Base-by-base conservation (phyloP, 495 filamentous ascomycete genomes). In the Hypoxylon perforatum region DNA sequence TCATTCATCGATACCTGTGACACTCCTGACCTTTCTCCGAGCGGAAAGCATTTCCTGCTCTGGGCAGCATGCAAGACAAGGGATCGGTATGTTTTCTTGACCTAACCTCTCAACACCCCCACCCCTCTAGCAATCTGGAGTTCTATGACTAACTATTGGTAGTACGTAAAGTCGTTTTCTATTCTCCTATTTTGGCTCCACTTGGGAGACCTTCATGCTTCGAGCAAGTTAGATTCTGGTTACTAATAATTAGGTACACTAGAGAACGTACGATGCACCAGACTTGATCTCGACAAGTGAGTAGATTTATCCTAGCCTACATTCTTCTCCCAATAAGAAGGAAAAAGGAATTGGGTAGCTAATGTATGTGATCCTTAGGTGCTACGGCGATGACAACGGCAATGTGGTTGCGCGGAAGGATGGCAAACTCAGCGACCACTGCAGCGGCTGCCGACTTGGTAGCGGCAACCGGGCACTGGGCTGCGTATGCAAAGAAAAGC, bases 201-300 rank as follows among this genome's bases (percentile, higher is more conserved):
- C 4, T 33, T 10, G 7, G 30, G 8, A 33, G 11, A 33, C 8
- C 7, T 10, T 33, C 30, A 9, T 5, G 1, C 8, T 33, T 33
- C 30, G 30, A 10, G 30, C n/a, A n/a, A n/a, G n/a, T n/a, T n/a
- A 33, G 8, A 33, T 33, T 1, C 11, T 33, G 3, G 30, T 33
- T 33, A 10, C 30, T 33, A 33, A 33, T 33, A 33, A 10, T 9
- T 4, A 33, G 8, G 1, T 10, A 28, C 30, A 10, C 3, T 33
- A 33, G 30, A 45, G 5, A 21, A 1, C 17, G 9, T 0, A 3
- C 42, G 42, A 4, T 45, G 42, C 42, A 45, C 42, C 42, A 18
- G 42, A 22, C 42, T 45, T 45, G 42, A 45, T 21, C 42, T 45
- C 18, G 42, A 45, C 42, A 45, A 45, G 42, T 45, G 22, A 22